phyloP scores from a whole-genome alignment of 176 grass and related monocot species.

The Carex littledalei region DNA sequence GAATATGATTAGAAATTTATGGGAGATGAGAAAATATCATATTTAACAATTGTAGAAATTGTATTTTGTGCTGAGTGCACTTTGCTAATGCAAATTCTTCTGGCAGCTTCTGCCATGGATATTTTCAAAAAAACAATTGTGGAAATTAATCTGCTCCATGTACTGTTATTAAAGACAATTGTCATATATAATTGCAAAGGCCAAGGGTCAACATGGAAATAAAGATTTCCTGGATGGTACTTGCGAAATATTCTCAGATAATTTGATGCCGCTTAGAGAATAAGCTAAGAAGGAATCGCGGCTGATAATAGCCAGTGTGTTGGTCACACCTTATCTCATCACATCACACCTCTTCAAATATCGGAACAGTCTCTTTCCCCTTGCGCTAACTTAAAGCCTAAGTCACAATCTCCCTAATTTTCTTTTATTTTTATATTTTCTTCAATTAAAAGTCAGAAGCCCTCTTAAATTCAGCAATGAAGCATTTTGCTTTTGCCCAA shows the following conservation, averaged over 20 bases:
- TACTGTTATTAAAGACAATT: not conserved
- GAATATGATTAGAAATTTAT: no score
- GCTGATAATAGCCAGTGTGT: not conserved
- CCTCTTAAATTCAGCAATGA: not conserved
- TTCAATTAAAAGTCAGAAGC: slow-evolving; percentile 7
- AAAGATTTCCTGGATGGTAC: not conserved
- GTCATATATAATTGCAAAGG: not conserved
- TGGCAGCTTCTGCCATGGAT: no score
- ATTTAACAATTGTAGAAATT: no score
- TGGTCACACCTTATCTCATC: slow-evolving; percentile 7
- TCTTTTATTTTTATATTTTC: not conserved
- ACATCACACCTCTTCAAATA: not conserved
- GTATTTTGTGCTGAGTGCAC: no score
- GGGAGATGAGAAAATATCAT: no score
- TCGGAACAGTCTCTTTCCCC: not conserved
- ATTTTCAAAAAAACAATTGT: no score
- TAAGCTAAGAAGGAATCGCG: not conserved
- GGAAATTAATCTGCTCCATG: not conserved
- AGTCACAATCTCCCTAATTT: slow-evolving; percentile 2
- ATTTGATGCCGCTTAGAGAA: not conserved
- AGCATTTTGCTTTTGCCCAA: not conserved
- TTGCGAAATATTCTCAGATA: not conserved
- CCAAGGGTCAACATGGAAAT: not conserved
- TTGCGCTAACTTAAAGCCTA: slow-evolving; percentile 4
- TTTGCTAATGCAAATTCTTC: no score